These are phyloP conservation scores for Tylopilus intermedius DNA, from an alignment of 768 basidiomycete genomes.

Conservation along the genomic window DNA sequence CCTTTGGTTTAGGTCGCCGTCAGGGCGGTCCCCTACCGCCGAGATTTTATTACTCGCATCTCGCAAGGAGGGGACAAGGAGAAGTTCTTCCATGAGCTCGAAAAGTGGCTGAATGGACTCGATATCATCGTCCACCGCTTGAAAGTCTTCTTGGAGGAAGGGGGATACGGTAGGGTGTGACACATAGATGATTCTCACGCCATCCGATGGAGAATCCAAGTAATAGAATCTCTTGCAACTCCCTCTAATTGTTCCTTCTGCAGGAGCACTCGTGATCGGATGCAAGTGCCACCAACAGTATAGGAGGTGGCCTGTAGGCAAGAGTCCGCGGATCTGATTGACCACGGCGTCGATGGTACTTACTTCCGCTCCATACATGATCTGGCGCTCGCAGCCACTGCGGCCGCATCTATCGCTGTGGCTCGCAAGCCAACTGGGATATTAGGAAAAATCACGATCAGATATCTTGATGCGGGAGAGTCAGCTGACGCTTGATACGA, in stretches of 20 bases:
- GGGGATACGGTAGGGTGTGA: constrained; percentile 54
- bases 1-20: constrained; percentile 45
- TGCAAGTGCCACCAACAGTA: not conserved
- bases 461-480: constrained; percentile 2
- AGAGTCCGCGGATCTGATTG: constrained; percentile 19
- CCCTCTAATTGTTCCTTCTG: not conserved
- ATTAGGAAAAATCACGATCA: not conserved
- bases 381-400: not conserved
- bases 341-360: not conserved
- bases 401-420: constrained; percentile 1
- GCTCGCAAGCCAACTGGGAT: constrained; percentile 2
- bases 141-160: constrained; percentile 52
- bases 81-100: constrained; percentile 53
- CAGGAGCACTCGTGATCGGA: not conserved
- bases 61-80: constrained; percentile 59
- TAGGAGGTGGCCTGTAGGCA: constrained; percentile 2
- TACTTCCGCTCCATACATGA: constrained; percentile 3
- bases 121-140: constrained; percentile 49
- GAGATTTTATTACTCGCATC: constrained; percentile 58
- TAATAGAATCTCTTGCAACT: constrained; percentile 17
- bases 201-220: constrained; percentile 19
- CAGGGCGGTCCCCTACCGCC: constrained; percentile 57
- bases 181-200: constrained; percentile 4
- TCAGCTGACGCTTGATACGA: constrained; percentile 6
- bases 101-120: constrained; percentile 60